These are phyloP conservation scores for Aspergillus cristatus DNA, from an alignment of 495 filamentous ascomycete genomes.

Conservation along the genomic window DNA sequence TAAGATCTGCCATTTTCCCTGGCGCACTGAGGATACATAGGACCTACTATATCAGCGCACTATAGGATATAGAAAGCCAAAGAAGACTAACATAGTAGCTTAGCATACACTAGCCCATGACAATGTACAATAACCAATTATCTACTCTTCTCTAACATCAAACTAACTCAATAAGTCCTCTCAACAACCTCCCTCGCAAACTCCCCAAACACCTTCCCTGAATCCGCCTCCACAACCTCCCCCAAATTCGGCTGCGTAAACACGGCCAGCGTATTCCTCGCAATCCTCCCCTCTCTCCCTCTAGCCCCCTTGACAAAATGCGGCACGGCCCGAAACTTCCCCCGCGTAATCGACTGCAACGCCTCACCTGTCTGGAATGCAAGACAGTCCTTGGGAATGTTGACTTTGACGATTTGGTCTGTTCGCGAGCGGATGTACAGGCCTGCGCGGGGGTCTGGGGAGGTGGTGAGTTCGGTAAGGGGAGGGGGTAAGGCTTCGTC, in stretches of 20 bases:
- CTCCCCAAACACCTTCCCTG: conserved; percentile 61
- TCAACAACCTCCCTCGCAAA: conserved; percentile 79
- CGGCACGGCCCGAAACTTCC: conserved; percentile 86
- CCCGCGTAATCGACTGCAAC: conserved; percentile 76
- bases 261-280: conserved; percentile 89
- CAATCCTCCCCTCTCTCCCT: conserved; percentile 45
- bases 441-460: conserved; percentile 76
- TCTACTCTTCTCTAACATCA: too few relatives aligned
- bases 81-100: too few relatives aligned
- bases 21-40: too few relatives aligned
- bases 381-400: conserved; percentile 81
- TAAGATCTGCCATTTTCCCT: too few relatives aligned
- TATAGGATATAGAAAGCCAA: too few relatives aligned
- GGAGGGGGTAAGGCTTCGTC: conserved; percentile 58
- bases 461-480: conserved; percentile 58
- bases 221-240: conserved; percentile 65
- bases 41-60: too few relatives aligned
- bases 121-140: too few relatives aligned
- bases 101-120: too few relatives aligned
- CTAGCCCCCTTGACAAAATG: conserved; percentile 80
- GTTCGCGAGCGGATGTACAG: conserved; percentile 85
- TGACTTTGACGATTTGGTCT: conserved; percentile 70
- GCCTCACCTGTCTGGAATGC: conserved; percentile 96
- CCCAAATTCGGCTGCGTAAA: conserved; percentile 95
- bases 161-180: conserved; percentile 53